phyloP scores from a whole-genome alignment of 192 early-diverging fungal genomes.

The Phlyctochytrium planicorne region DNA sequence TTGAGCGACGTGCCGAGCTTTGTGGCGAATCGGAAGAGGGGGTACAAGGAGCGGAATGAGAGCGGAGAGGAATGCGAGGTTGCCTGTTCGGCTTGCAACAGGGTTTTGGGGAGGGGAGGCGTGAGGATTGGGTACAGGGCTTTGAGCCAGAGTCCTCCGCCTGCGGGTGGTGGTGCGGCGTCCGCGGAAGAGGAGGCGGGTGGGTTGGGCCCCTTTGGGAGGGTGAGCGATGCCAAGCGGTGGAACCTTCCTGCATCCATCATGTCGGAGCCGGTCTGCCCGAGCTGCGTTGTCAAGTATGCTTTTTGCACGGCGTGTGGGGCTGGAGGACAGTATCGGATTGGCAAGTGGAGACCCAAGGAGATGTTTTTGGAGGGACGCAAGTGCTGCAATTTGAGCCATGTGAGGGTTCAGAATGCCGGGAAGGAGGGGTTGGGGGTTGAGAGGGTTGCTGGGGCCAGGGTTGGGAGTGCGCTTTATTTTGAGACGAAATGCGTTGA shows the following conservation, averaged over 20 bases:
- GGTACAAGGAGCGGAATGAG: slow-evolving; percentile 4
- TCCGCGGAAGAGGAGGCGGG: slow-evolving; percentile 1
- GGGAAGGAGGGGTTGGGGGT: slow-evolving; percentile 9
- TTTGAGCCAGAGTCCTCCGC: not conserved
- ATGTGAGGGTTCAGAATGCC: slow-evolving; percentile 34
- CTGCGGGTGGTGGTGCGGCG: not conserved
- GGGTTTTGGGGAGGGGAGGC: slow-evolving; percentile 7
- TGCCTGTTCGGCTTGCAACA: not conserved
- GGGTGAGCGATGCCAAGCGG: not conserved
- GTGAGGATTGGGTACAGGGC: not conserved
- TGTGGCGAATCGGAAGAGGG: slow-evolving; percentile 2
- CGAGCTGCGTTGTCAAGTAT: slow-evolving; percentile 23
- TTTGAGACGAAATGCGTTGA: not conserved
- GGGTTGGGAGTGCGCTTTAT: not conserved
- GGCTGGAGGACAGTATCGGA: slow-evolving; percentile 34
- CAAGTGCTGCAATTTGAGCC: slow-evolving; percentile 38
- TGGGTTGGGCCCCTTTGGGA: not conserved
- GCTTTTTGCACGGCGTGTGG: slow-evolving; percentile 39
- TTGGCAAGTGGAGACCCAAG: slow-evolving; percentile 35
- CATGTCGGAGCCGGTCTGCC: slow-evolving; percentile 13
- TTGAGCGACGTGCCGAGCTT: not conserved
- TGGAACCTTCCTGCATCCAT: slow-evolving; percentile 8
- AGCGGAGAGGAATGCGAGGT: not conserved
- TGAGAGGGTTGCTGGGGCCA: not conserved
- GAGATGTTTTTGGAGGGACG: slow-evolving; percentile 40